Evolutionary conservation across 306 rosid genomes (phyloP).

Genomic region (Medicago arabica): DNA sequence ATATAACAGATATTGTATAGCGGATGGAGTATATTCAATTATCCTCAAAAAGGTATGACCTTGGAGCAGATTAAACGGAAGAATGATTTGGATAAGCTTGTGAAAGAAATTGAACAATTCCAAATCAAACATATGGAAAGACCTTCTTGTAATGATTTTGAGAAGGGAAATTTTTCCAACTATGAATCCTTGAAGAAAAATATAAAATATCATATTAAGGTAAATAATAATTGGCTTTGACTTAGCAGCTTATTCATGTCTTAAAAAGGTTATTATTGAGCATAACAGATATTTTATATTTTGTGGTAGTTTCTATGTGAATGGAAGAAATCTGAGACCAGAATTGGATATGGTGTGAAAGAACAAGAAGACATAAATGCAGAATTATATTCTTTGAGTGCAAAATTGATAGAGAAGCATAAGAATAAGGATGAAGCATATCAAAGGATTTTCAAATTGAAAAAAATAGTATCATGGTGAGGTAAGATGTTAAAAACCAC

Average conservation of each 20-base stretch:
- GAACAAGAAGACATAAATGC: not conserved
- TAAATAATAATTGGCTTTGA: not conserved
- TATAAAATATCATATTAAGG: constrained; percentile 32
- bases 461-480: constrained; percentile 7
- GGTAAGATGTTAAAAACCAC: too few relatives aligned
- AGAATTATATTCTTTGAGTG: not conserved
- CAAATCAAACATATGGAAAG: constrained; percentile 22
- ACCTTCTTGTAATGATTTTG: constrained; percentile 7
- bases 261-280: not conserved
- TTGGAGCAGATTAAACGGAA: not conserved
- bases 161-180: constrained; percentile 2
- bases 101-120: constrained; percentile 35
- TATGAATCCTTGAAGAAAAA: constrained; percentile 11
- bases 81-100: constrained; percentile 31
- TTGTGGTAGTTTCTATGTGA: not conserved
- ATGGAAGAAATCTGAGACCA: not conserved
- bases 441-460: constrained; percentile 29
- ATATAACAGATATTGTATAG: constrained; percentile 14
- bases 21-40: not conserved
- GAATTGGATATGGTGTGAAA: not conserved
- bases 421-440: constrained; percentile 37
- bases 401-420: constrained; percentile 28
- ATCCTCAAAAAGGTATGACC: not conserved
- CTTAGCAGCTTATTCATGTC: not conserved
- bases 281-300: not conserved